Conservation (phyloP, 2,329 filamentous ascomycete species). For the Colletotrichum scovillei region DNA sequence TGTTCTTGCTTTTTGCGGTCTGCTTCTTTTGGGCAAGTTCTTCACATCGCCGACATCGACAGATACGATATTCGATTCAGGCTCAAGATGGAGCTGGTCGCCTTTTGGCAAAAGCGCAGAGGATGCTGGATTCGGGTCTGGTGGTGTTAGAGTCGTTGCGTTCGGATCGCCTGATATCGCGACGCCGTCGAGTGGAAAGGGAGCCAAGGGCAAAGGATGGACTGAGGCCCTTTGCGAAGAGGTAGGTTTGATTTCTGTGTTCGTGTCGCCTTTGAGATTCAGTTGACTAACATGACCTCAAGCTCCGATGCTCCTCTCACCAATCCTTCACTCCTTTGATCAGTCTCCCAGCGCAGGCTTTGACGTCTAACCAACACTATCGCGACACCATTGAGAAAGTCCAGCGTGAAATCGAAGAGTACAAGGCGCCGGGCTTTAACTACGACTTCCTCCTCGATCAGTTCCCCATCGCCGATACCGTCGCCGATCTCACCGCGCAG, state of each 20-base stretch:
- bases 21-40: conserved; percentile 44
- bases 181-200: conserved; percentile 42
- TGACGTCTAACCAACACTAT: conserved; percentile 67
- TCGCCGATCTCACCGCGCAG: conserved; percentile 57
- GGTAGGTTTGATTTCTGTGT: conserved; percentile 44
- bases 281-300: conserved; percentile 39
- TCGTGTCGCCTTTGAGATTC: background rate
- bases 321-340: conserved; percentile 57
- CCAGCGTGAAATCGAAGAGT: conserved; percentile 43
- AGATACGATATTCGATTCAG: background rate
- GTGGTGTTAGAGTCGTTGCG: conserved; percentile 60
- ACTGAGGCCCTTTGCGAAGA: conserved; percentile 60
- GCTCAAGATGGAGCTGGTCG: conserved; percentile 27
- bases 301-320: conserved; percentile 60
- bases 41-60: conserved; percentile 34
- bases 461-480: conserved; percentile 53
- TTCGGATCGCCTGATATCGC: conserved; percentile 62
- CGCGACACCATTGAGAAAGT: conserved; percentile 54
- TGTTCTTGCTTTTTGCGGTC: conserved; percentile 30
- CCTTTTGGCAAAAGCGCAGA: conserved; percentile 22
- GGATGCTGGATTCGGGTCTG: conserved; percentile 37
- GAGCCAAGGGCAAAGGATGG: conserved; percentile 51
- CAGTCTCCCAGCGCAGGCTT: conserved; percentile 58
- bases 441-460: conserved; percentile 55
- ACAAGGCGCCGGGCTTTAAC: conserved; percentile 51